Percentiles rank a stretch among this genome's conserved stretches.
These are phyloP conservation scores for Eucalyptus polyanthemos DNA, from an alignment of 345 rosid genomes.

Conservation along the genomic window DNA sequence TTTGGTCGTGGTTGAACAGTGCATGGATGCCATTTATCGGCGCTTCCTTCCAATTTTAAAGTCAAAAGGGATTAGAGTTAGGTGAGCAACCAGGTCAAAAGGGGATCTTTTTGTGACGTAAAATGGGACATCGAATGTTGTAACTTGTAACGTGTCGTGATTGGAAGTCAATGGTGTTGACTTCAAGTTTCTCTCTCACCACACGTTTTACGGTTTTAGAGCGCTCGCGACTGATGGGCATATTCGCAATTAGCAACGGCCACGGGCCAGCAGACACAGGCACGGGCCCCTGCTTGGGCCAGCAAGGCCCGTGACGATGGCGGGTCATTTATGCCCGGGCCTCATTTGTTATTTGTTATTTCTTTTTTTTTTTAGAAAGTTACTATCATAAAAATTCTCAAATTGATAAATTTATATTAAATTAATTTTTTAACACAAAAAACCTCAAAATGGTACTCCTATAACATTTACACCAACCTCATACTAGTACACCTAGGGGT, in stretches of 20 bases:
- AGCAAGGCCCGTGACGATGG: background rate
- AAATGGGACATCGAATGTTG: background rate
- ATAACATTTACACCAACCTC: no score
- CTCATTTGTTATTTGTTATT: background rate
- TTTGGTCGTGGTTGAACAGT: background rate
- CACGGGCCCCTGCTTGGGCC: background rate
- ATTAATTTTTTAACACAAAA: no score
- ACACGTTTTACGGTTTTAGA: background rate
- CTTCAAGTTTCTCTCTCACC: background rate
- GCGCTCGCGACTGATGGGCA: background rate
- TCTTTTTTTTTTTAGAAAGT: background rate
- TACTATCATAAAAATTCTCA: no score
- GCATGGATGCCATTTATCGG: background rate
- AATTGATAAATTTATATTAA: no score
- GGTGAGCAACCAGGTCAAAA: background rate
- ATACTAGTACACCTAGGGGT: no score
- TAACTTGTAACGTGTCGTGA: background rate
- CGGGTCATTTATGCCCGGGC: background rate
- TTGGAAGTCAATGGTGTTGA: background rate
- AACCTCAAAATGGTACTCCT: fast-evolving
- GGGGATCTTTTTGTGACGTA: background rate
- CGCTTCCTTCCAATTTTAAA: background rate
- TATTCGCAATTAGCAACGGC: background rate
- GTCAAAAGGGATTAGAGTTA: background rate
- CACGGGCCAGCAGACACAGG: background rate